Evolutionary conservation across 2,329 filamentous ascomycete genomes (phyloP).

Genomic region (Periconia macrospinosa): DNA sequence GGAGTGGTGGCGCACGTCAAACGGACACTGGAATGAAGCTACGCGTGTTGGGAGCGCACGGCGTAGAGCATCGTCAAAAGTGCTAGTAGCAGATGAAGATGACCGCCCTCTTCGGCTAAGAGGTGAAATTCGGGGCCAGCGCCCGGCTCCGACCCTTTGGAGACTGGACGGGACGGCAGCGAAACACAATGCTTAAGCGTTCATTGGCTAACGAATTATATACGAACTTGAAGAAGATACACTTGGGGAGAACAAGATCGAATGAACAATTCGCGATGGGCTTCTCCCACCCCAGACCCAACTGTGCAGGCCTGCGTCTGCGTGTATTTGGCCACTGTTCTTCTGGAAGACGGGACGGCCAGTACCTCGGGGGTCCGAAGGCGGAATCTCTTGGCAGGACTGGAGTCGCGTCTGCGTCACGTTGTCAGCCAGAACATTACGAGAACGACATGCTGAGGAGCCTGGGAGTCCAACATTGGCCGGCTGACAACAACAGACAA

Average conservation of each 20-base stretch:
- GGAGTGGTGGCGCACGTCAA: not conserved
- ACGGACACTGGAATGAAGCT: not conserved
- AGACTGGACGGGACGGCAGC: not conserved
- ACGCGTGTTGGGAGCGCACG: slow-evolving; percentile 1
- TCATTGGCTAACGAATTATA: not conserved
- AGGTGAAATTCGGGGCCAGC: not conserved
- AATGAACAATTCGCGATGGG: not conserved
- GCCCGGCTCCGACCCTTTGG: not conserved
- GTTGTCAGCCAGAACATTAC: not conserved
- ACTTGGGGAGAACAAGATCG: not conserved
- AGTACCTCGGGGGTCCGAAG: not conserved
- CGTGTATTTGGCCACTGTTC: not conserved
- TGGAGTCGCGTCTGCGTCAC: not conserved
- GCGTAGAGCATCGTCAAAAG: slow-evolving; percentile 7
- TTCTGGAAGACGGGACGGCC: not conserved
- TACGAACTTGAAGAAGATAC: not conserved
- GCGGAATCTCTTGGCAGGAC: not conserved
- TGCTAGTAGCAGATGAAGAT: slow-evolving; percentile 5
- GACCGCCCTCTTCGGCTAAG: slow-evolving; percentile 12
- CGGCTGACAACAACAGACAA: too few relatives aligned
- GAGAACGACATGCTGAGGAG: too few relatives aligned
- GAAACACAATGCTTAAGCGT: not conserved
- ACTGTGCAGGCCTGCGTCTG: too few relatives aligned
- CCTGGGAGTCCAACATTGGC: too few relatives aligned
- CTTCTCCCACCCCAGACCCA: not conserved